Evolutionary conservation across 441 rosid species (phyloP).

Genomic region (Pelargonium exstipulatum): DNA sequence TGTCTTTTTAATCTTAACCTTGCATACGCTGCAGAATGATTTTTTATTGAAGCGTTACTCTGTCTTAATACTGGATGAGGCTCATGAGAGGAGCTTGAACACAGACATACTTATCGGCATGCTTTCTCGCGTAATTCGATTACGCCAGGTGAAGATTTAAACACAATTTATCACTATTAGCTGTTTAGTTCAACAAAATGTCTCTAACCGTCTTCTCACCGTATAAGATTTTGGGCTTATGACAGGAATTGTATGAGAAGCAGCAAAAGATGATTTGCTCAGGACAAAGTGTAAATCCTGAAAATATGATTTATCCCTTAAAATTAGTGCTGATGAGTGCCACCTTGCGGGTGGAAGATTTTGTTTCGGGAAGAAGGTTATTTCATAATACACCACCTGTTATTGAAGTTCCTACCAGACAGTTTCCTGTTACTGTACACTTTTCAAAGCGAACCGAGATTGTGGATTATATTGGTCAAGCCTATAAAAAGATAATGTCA

Average conservation of each 20-base stretch:
- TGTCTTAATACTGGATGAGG: constrained; percentile 83
- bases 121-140: constrained; percentile 67
- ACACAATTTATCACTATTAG: background rate
- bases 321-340: constrained; percentile 93
- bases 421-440: constrained; percentile 66
- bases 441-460: constrained; percentile 77
- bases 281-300: constrained; percentile 47
- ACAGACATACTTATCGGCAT: constrained; percentile 95
- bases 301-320: constrained; percentile 54
- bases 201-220: constrained; percentile 11
- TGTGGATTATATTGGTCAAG: constrained; percentile 80
- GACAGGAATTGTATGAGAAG: constrained; percentile 50
- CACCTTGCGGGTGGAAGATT: constrained; percentile 75
- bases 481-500: constrained; percentile 77
- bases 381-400: constrained; percentile 61
- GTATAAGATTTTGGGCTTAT: constrained; percentile 18
- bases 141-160: constrained; percentile 57
- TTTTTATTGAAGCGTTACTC: constrained; percentile 71
- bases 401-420: constrained; percentile 73
- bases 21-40: constrained; percentile 53
- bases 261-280: constrained; percentile 50
- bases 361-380: constrained; percentile 56
- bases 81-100: constrained; percentile 93
- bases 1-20: background rate
- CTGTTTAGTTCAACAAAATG: background rate